Evolutionary conservation across 805 yeast genomes (phyloP).

Genomic region (Wickerhamomyces tratensis): DNA sequence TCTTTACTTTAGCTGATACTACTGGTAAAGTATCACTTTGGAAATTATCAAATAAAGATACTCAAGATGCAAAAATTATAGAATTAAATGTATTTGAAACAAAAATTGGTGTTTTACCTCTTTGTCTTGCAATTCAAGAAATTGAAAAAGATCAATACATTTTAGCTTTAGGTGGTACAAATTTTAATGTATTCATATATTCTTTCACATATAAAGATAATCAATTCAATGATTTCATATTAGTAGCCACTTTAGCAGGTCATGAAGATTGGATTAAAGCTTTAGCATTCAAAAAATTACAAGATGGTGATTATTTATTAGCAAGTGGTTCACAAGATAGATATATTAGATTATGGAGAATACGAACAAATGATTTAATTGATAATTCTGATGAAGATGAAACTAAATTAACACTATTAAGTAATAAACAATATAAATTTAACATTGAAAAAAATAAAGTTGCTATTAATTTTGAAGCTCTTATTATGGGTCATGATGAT

Average conservation of each 20-base stretch:
- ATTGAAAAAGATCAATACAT: slow-evolving; percentile 27
- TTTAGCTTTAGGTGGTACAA: slow-evolving; percentile 70
- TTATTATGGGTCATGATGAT: slow-evolving; percentile 96
- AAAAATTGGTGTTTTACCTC: slow-evolving; percentile 40
- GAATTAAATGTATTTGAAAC: slow-evolving; percentile 24
- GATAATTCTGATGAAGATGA: slow-evolving; percentile 49
- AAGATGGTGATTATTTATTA: slow-evolving; percentile 45
- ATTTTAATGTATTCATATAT: slow-evolving; percentile 41
- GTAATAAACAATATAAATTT: slow-evolving; percentile 68
- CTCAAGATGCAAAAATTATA: slow-evolving; percentile 7
- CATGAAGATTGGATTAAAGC: slow-evolving; percentile 96
- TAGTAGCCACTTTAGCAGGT: slow-evolving; percentile 58
- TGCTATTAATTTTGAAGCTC: slow-evolving; percentile 78
- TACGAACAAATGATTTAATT: slow-evolving; percentile 44
- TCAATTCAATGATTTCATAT: slow-evolving; percentile 17
- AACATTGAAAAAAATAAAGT: slow-evolving; percentile 27
- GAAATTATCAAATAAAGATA: slow-evolving; percentile 20
- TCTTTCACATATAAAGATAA: slow-evolving; percentile 24
- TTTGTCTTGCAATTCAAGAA: slow-evolving; percentile 26
- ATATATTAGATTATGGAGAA: slow-evolving; percentile 84
- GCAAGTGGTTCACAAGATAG: slow-evolving; percentile 94
- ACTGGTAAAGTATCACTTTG: slow-evolving; percentile 50
- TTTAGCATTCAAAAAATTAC: slow-evolving; percentile 42
- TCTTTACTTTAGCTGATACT: slow-evolving; percentile 55
- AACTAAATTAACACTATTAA: slow-evolving; percentile 40